phyloP scores from a whole-genome alignment of 495 filamentous ascomycete species.

The Penicillium dipodomyicola region DNA sequence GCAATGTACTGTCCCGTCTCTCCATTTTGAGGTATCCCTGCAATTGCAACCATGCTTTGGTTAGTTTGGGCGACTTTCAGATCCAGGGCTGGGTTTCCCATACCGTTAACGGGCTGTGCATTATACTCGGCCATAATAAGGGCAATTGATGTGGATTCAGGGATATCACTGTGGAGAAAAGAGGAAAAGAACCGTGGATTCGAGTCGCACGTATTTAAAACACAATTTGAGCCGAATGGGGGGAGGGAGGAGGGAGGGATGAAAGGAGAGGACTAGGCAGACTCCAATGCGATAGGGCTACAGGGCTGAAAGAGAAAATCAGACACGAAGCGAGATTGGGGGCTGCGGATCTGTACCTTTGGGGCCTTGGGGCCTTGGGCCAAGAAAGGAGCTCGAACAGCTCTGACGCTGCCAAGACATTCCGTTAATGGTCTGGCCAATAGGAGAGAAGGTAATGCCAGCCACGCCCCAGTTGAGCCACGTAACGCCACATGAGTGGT shows the following conservation, averaged over 20 bases:
- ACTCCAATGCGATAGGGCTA: conserved; percentile 21
- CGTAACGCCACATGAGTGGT: conserved; percentile 22
- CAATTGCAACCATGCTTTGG: background rate
- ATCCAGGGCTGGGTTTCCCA: background rate
- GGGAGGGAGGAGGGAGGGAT: background rate
- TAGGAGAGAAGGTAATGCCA: background rate
- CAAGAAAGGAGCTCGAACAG: conserved; percentile 6
- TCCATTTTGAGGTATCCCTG: conserved; percentile 23
- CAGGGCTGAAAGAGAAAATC: conserved; percentile 24
- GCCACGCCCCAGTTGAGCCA: conserved; percentile 12
- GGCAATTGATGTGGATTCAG: conserved; percentile 9
- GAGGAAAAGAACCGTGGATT: conserved; percentile 9
- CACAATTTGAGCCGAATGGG: conserved; percentile 1
- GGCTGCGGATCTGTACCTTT: conserved; percentile 15
- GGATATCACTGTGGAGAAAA: background rate
- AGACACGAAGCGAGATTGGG: conserved; percentile 19
- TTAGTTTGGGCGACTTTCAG: conserved; percentile 7
- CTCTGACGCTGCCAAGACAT: conserved; percentile 27
- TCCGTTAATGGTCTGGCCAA: conserved; percentile 8
- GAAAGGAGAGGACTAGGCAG: conserved; percentile 11
- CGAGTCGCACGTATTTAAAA: conserved; percentile 16
- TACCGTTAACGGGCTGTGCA: conserved; percentile 20
- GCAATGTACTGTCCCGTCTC: conserved; percentile 9
- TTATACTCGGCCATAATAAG: conserved; percentile 16
- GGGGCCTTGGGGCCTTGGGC: too few relatives aligned